Evolutionary conservation across 129 eudicot genomes (phyloP), one percentile per base, ranked within the genome.

Genomic region (Flaveria linearis): DNA sequence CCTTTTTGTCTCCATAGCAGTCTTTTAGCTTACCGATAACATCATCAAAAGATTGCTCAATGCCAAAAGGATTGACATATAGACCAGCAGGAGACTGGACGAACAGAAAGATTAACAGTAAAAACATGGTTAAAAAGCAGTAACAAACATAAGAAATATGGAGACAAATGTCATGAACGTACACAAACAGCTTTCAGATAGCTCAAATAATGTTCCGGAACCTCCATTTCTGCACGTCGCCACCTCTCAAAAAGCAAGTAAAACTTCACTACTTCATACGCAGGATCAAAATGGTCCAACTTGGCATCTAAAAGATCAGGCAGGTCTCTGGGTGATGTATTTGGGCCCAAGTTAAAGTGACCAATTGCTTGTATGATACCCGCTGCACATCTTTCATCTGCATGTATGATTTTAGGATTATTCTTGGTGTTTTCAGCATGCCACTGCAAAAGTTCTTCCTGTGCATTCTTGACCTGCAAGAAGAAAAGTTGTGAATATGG

Each of bases 371-470:
- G 89, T 79, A 95, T 91, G 68, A 95, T 95, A 45, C 96, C 99
- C 0, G 89, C 90, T 62, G 99, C 99, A 82, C 97, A 95, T 69
- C 96, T 89, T 87, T 91, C 99, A 45, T 78, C 85, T 28, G 99
- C 99, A 82, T 91, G 99, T 76, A 91, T 86, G n/a, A 95, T 72
- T 49, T 91, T 95, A 51, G 96, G 94, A 85, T 91, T 95, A 76
- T 84, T 82, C 86, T 95, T 89, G 41, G 97, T 94, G 78, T 95
- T 86, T 82, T 81, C 86, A 81, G 88, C 89, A 80, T 91, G 87
- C 97, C 99, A 95, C 80, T 95, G 92, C 82, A 95, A 75, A 85
- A 95, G 84, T 85, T 95, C 99, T 75, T 95, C 99, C 84, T 95
- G 99, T 65, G 99, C 99, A 80, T 95, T 95, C 57, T 88, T 88